phyloP scores from a whole-genome alignment of 345 rosid species.

The Acer yangbiense region DNA sequence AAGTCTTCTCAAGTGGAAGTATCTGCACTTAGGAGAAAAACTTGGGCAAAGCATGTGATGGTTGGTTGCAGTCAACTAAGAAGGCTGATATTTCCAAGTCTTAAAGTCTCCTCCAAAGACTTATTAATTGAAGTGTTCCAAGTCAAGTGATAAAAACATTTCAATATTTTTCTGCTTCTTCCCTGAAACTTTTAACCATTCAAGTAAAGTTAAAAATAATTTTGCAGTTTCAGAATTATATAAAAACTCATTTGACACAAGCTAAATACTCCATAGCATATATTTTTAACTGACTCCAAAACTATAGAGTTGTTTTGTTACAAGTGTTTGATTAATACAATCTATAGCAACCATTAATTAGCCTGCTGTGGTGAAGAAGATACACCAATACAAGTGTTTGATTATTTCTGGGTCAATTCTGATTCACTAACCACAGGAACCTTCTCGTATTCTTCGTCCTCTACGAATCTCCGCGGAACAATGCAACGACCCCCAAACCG shows the following conservation, averaged over 20 bases:
- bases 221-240: not conserved
- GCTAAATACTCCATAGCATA: not conserved
- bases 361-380: too few species aligned
- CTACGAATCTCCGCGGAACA: constrained; percentile 33
- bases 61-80: too few species aligned
- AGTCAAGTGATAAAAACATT: too few species aligned
- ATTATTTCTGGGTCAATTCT: not conserved
- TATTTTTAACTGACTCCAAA: not conserved
- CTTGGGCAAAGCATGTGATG: too few species aligned
- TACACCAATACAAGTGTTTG: not conserved
- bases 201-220: too few species aligned
- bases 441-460: constrained; percentile 31
- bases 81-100: too few species aligned
- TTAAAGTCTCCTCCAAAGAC: too few species aligned
- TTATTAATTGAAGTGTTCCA: too few species aligned
- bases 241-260: not conserved
- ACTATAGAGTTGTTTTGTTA: too few species aligned
- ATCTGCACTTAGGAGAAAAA: too few species aligned
- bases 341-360: too few species aligned
- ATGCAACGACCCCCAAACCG: constrained; percentile 42
- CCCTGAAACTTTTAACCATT: not conserved
- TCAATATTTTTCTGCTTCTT: not conserved
- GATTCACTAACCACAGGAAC: constrained; percentile 30
- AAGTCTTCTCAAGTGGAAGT: not conserved
- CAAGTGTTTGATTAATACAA: too few species aligned